These are phyloP conservation scores for Raddia distichophylla DNA, from an alignment of 176 grass and related monocot genomes.

Conservation along the genomic window DNA sequence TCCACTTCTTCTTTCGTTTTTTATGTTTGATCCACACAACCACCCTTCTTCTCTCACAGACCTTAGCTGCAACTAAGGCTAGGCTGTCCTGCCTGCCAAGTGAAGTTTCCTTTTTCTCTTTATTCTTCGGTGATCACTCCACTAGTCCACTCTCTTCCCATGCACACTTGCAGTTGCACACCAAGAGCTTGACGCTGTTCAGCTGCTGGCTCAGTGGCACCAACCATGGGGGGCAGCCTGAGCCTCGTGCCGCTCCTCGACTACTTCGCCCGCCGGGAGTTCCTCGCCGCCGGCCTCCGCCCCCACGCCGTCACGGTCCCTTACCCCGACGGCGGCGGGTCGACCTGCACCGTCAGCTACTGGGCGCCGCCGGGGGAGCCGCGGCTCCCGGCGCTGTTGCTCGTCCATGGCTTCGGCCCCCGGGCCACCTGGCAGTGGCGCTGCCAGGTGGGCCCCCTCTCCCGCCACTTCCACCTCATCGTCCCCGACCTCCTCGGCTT, in stretches of 20 bases:
- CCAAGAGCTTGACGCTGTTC: background rate
- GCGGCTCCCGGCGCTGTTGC: constrained; percentile 37
- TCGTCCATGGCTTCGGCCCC: constrained; percentile 69
- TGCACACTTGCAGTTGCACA: background rate
- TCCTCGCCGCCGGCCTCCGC: constrained; percentile 56
- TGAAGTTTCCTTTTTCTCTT: background rate
- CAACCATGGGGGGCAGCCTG: constrained; percentile 54
- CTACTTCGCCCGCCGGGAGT: constrained; percentile 44
- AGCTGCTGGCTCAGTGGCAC: constrained; percentile 10
- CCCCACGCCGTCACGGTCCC: constrained; percentile 38
- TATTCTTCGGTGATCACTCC: background rate
- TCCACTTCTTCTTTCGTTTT: too few species aligned
- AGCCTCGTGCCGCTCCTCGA: constrained; percentile 67
- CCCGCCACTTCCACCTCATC: constrained; percentile 60
- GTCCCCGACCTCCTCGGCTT: constrained; percentile 75
- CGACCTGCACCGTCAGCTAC: constrained; percentile 25
- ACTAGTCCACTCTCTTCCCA: background rate
- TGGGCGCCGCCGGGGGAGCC: constrained; percentile 27
- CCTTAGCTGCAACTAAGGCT: background rate
- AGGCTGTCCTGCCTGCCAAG: too few species aligned
- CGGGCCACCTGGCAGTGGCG: constrained; percentile 69
- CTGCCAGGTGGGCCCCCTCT: constrained; percentile 53
- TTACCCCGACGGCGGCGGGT: constrained; percentile 4
- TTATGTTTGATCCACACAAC: too few species aligned
- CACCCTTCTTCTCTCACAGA: constrained; percentile 15